phyloP scores from a whole-genome alignment of 169 alveolate genomes.

The Cryptosporidium ubiquitum region DNA sequence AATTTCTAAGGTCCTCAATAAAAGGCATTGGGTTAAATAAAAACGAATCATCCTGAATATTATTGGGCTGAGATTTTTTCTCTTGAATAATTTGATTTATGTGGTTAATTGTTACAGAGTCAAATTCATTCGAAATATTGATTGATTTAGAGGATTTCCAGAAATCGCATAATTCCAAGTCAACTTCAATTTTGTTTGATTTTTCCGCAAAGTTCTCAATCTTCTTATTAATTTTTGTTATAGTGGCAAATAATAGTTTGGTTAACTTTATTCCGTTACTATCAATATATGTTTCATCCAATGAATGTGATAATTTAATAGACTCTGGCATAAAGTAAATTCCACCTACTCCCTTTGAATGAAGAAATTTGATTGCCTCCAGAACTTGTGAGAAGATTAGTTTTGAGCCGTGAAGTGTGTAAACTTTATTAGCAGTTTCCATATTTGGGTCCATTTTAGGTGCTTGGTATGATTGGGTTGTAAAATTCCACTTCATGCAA shows the following conservation, averaged over 20 bases:
- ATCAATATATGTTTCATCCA: slow-evolving; percentile 57
- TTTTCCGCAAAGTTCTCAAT: neutral
- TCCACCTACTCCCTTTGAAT: slow-evolving; percentile 24
- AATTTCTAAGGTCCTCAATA: neutral
- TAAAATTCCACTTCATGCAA: slow-evolving; percentile 30
- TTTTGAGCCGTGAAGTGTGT: slow-evolving; percentile 38
- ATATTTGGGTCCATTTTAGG: slow-evolving; percentile 9
- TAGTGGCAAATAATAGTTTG: neutral
- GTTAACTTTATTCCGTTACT: slow-evolving; percentile 13
- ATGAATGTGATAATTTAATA: slow-evolving; percentile 50
- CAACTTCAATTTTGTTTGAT: slow-evolving; percentile 7
- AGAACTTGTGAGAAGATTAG: slow-evolving; percentile 45
- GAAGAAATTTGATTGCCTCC: slow-evolving; percentile 20
- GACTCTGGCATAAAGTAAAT: slow-evolving; percentile 63
- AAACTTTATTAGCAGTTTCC: slow-evolving; percentile 5
- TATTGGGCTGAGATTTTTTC: neutral
- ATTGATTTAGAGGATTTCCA: slow-evolving; percentile 18
- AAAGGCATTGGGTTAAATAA: slow-evolving; percentile 27
- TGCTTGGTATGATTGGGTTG: slow-evolving; percentile 23
- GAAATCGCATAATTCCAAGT: slow-evolving; percentile 16
- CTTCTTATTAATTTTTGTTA: neutral
- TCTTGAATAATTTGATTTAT: slow-evolving; percentile 21
- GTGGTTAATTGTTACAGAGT: neutral
- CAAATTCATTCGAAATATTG: slow-evolving; percentile 5
- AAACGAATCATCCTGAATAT: neutral